Percentiles rank a stretch among this genome's conserved stretches.
phyloP scores from a whole-genome alignment of 257 asterid species.

The Rubia yunnanensis region DNA sequence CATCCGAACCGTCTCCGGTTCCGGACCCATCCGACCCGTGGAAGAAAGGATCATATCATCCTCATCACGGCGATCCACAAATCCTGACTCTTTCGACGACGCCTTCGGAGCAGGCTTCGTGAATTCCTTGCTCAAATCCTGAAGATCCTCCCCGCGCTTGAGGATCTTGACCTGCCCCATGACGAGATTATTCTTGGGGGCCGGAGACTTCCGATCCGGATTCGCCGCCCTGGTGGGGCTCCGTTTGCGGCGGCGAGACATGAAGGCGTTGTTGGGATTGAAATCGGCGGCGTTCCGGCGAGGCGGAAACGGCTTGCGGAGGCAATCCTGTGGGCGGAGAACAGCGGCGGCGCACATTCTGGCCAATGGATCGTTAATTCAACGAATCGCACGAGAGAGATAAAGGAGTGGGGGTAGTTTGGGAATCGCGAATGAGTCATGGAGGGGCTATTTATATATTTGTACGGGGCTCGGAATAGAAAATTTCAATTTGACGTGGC shows the following conservation, averaged over 20 bases:
- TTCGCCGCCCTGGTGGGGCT: constrained; percentile 5
- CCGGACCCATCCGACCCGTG: constrained; percentile 25
- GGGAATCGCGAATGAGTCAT: not conserved
- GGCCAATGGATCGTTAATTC: not conserved
- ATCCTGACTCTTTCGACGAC: not conserved
- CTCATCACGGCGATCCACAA: not conserved
- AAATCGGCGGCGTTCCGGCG: not conserved
- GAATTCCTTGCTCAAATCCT: not conserved
- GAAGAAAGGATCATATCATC: constrained; percentile 19
- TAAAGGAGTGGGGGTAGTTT: not conserved
- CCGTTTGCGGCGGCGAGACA: constrained; percentile 6
- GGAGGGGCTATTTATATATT: not conserved
- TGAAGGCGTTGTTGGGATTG: not conserved
- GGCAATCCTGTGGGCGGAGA: constrained; percentile 11
- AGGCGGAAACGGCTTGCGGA: not conserved
- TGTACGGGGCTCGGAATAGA: not conserved
- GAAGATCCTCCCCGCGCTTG: constrained; percentile 25
- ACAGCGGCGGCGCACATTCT: constrained; percentile 10
- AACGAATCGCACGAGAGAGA: not conserved
- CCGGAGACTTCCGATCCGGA: constrained; percentile 1
- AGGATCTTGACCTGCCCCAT: constrained; percentile 30
- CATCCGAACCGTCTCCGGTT: constrained; percentile 20
- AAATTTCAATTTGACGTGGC: not conserved
- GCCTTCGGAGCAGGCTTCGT: not conserved
- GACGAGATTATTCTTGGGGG: constrained; percentile 15